A percentile compares a stretch with the other conserved stretches of the same genome.
phyloP scores from a whole-genome alignment of 202 grass and related monocot species.

The Musa balbisiana region DNA sequence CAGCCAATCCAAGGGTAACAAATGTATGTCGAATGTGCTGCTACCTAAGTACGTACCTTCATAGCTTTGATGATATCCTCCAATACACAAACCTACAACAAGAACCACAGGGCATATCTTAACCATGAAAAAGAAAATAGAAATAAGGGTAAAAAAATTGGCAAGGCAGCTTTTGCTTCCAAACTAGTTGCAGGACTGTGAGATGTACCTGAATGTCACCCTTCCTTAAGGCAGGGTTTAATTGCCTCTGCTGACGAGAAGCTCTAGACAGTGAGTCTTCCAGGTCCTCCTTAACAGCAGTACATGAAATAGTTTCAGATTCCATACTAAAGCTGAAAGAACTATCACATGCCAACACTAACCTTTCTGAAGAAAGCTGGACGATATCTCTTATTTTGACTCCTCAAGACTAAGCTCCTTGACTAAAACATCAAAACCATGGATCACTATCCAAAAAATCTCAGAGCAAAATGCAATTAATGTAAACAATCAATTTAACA shows the following conservation, averaged over 20 bases:
- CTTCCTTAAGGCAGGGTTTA: constrained; percentile 44
- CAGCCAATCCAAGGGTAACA: background rate
- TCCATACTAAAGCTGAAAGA: no score
- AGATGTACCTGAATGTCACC: constrained; percentile 70
- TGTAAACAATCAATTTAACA: background rate
- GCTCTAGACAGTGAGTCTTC: constrained; percentile 67
- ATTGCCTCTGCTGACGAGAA: constrained; percentile 45
- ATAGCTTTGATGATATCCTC: constrained; percentile 79
- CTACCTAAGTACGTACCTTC: constrained; percentile 36
- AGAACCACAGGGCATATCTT: background rate
- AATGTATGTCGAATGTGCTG: background rate
- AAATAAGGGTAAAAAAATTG: background rate
- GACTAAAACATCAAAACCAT: constrained; percentile 36
- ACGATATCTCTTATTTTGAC: constrained; percentile 73
- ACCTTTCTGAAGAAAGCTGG: constrained; percentile 98
- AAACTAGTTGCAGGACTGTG: constrained; percentile 4
- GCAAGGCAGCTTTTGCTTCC: background rate
- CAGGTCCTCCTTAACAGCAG: constrained; percentile 60
- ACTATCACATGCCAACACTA: background rate
- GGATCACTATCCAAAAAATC: background rate
- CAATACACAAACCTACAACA: constrained; percentile 33
- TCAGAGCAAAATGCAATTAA: background rate
- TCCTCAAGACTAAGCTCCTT: constrained; percentile 75
- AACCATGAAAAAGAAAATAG: background rate
- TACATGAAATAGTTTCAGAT: no score